Evolutionary conservation across 108 stramenopile species (phyloP).

Genomic region (Nitzschia palea): DNA sequence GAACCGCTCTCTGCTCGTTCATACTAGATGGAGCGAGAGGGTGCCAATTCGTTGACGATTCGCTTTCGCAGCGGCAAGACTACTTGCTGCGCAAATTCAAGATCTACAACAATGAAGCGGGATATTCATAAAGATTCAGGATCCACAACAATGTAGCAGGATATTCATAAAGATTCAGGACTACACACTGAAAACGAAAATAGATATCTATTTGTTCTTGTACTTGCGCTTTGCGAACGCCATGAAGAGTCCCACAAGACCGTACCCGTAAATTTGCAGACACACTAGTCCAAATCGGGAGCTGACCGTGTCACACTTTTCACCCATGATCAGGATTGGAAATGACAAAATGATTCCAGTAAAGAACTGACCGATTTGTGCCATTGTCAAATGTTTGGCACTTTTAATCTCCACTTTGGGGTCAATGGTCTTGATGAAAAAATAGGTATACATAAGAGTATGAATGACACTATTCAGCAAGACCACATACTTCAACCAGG

Average conservation of each 20-base stretch:
- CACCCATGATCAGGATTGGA: conserved; percentile 33
- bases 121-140: neutral
- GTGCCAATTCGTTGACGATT: no score
- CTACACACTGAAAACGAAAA: no score
- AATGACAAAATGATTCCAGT: conserved; percentile 43
- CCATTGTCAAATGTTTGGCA: conserved; percentile 50
- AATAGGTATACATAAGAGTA: conserved; percentile 61
- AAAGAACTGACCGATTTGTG: conserved; percentile 60
- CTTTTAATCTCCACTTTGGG: conserved; percentile 43
- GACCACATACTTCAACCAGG: conserved; percentile 45
- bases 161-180: neutral
- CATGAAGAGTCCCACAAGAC: conserved; percentile 53
- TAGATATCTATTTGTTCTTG: no score
- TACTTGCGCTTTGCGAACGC: conserved; percentile 51
- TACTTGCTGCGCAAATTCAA: no score
- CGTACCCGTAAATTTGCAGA: conserved; percentile 53
- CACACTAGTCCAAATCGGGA: conserved; percentile 30
- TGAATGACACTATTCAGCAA: conserved; percentile 51
- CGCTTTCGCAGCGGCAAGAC: no score
- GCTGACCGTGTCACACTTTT: conserved; percentile 30
- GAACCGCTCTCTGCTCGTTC: no score
- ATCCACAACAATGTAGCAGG: neutral
- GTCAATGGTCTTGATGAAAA: conserved; percentile 49
- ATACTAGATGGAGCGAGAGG: no score
- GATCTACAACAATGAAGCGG: neutral